phyloP scores from a whole-genome alignment of 148 eudicot genomes.

The Vaccinium vitisidaea region DNA sequence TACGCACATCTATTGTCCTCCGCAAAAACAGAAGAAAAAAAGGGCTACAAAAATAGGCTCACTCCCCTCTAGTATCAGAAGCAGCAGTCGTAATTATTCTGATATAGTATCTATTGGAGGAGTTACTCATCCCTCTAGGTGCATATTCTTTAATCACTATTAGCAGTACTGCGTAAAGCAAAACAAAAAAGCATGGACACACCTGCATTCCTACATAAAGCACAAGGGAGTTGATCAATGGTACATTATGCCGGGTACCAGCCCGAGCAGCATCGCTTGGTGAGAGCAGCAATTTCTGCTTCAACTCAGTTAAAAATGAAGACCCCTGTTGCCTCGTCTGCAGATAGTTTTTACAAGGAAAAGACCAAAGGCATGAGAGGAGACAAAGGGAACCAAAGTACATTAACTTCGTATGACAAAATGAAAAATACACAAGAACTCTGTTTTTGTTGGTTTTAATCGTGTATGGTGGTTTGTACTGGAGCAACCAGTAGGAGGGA shows the following conservation, averaged over 20 bases:
- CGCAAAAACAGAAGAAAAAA: no score
- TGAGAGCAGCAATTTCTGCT: slow-evolving; percentile 75
- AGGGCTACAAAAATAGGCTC: background rate
- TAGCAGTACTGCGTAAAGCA: background rate
- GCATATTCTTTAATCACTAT: background rate
- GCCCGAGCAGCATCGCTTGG: slow-evolving; percentile 62
- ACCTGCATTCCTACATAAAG: slow-evolving; percentile 98
- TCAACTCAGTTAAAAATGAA: slow-evolving; percentile 64
- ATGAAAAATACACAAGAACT: background rate
- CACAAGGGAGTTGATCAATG: slow-evolving; percentile 89
- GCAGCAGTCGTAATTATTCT: background rate
- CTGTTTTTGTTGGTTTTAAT: background rate
- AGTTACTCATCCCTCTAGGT: background rate
- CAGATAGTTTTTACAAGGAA: slow-evolving; percentile 11
- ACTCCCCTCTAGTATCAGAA: background rate
- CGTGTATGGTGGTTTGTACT: background rate
- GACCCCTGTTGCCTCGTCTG: slow-evolving; percentile 83
- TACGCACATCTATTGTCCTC: background rate
- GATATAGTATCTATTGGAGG: background rate
- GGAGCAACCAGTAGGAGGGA: background rate
- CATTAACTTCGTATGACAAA: background rate
- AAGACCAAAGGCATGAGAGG: background rate
- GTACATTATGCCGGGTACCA: slow-evolving; percentile 95
- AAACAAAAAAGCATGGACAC: slow-evolving; percentile 9
- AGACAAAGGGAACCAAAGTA: background rate